Evolutionary conservation across 2,329 filamentous ascomycete species (phyloP).

Genomic region (Calonectria leucothoes): DNA sequence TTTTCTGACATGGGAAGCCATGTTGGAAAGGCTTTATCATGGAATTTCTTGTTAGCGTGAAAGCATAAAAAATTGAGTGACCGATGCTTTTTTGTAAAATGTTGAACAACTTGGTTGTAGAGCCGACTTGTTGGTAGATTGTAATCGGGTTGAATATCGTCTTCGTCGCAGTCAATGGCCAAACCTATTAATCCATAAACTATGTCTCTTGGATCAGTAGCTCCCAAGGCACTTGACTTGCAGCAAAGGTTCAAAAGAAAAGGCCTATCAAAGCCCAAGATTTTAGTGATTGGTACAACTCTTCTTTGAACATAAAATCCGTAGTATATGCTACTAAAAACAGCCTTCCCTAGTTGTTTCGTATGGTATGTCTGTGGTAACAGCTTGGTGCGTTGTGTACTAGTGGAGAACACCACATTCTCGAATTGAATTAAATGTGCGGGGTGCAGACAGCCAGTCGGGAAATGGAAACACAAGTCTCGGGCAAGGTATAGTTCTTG

Average conservation of each 20-base stretch:
- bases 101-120: not conserved
- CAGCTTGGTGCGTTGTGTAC: too few relatives aligned
- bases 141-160: not conserved
- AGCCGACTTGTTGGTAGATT: not conserved
- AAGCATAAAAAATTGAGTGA: not conserved
- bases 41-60: rapidly evolving
- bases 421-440: not conserved
- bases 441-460: not conserved
- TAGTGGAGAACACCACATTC: not conserved
- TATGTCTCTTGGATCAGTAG: not conserved
- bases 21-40: not conserved
- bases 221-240: not conserved
- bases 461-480: not conserved
- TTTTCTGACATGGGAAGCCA: not conserved
- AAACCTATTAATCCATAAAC: not conserved
- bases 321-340: not conserved
- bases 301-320: not conserved
- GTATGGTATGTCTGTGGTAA: not conserved
- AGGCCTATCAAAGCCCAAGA: not conserved
- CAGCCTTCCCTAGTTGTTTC: not conserved
- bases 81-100: not conserved
- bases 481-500: not conserved
- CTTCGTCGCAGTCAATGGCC: not conserved
- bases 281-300: not conserved
- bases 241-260: not conserved